Percentiles rank a stretch among this genome's conserved stretches.
Evolutionary conservation across 805 yeast species (phyloP).

Genomic region (Candida verbasci): DNA sequence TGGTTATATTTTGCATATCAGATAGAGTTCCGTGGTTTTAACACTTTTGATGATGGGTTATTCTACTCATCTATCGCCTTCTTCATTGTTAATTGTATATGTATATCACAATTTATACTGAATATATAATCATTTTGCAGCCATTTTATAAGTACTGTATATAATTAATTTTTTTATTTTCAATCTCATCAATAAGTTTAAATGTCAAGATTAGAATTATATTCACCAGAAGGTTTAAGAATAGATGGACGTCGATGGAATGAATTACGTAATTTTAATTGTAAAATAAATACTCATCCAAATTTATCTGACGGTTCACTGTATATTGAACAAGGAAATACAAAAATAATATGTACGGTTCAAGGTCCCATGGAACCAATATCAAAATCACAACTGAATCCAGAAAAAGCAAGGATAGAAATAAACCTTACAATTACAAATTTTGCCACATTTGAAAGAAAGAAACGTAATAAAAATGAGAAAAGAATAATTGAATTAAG

Average conservation of each 20-base stretch:
- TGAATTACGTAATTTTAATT: conserved; percentile 77
- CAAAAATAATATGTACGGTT: conserved; percentile 80
- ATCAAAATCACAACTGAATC: conserved; percentile 45
- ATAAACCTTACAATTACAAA: conserved; percentile 73
- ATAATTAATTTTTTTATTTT: background rate
- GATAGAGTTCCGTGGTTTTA: conserved; percentile 73
- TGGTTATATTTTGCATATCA: conserved; percentile 81
- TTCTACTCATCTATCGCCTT: conserved; percentile 53
- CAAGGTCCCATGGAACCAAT: conserved; percentile 89
- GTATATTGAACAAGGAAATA: conserved; percentile 85
- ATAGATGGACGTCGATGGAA: conserved; percentile 95
- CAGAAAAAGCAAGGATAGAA: conserved; percentile 52
- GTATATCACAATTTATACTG: conserved; percentile 53
- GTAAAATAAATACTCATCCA: conserved; percentile 85
- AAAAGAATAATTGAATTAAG: conserved; percentile 64
- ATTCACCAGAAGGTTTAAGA: conserved; percentile 93
- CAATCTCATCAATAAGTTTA: conserved; percentile 1
- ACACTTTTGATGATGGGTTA: conserved; percentile 58
- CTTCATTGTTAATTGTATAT: conserved; percentile 58
- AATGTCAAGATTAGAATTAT: conserved; percentile 57
- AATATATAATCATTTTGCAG: conserved; percentile 3
- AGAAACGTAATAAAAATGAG: conserved; percentile 65
- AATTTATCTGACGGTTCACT: conserved; percentile 89
- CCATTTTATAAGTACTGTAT: background rate
- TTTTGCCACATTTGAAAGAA: conserved; percentile 73